Evolutionary conservation across 2,329 filamentous ascomycete genomes (phyloP), one percentile per base, ranked within the genome.

Genomic region (Ophiostoma piceae): DNA sequence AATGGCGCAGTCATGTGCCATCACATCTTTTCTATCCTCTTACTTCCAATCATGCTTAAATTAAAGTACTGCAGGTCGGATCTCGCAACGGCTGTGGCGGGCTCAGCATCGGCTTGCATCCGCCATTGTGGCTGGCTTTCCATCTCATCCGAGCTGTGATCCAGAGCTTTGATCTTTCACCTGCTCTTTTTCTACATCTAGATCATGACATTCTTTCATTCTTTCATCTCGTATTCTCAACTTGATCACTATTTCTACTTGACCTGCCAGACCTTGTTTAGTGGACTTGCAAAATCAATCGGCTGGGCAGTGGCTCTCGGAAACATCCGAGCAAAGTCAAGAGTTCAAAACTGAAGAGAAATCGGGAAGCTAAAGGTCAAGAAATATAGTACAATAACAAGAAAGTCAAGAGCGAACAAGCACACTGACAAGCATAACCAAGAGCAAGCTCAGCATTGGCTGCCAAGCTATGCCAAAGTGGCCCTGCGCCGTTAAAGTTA

Each of bases 21-120:
- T n/a, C 16, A 16, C 7, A 16, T 47, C 19, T 5, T n/a, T 3
- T 43, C 41, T 43, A 2, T 43, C 35, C 35, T 35, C 8, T 35
- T 35, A 6, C 35, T 35, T 35, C 8, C 26, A 29, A 43, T 19
- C 3, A 41, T 47, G 43, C 43, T 47, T 8, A 8, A n/a, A 19
- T 47, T 16, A 8, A 26, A 16, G 19, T 57, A 3, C 51, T 57
- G 51, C 22, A 57, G 11, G 51, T 22, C 51, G 51, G 51, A 57
- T 29, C n/a, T 57, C 51, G 51, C 51, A 57, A 57, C 51, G n/a
- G 51, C n/a, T 26, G n/a, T 9, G 51, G 51, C n/a, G 51, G 51
- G 2, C 51, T 57, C 51, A 26, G n/a, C 16, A 57, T 26, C 22
- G 22, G 51, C n/a, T 22, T 54, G 26, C n/a, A 26, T 16, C 51